Evolutionary conservation across 2,329 filamentous ascomycete genomes (phyloP).

Genomic region (Penicillium occitanis): DNA sequence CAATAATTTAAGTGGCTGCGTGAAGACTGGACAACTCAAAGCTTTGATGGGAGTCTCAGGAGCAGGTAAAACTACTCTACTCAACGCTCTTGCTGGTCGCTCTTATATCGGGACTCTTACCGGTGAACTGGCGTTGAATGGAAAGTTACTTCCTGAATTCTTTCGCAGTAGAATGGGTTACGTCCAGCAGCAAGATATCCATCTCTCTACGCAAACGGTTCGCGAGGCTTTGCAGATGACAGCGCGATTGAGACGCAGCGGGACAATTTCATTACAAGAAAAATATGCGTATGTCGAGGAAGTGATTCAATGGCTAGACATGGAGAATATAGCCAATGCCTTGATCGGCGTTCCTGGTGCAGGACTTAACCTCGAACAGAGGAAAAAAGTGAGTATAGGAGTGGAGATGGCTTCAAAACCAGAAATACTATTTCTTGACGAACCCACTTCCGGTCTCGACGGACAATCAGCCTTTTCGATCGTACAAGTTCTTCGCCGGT

Average conservation of each 20-base stretch:
- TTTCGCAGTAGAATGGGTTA: constrained; percentile 66
- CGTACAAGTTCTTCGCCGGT: constrained; percentile 55
- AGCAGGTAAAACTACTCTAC: constrained; percentile 79
- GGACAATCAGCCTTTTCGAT: constrained; percentile 57
- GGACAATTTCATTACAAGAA: constrained; percentile 56
- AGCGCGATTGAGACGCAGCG: constrained; percentile 62
- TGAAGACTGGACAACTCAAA: constrained; percentile 50
- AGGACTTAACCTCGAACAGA: constrained; percentile 57
- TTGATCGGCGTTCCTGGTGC: constrained; percentile 62
- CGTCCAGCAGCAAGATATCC: constrained; percentile 65
- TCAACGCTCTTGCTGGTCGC: constrained; percentile 69
- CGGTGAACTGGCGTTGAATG: constrained; percentile 64
- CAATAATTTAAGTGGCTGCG: constrained; percentile 49
- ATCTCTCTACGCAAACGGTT: constrained; percentile 62
- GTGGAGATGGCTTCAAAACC: constrained; percentile 32
- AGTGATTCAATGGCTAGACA: constrained; percentile 62
- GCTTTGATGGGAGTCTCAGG: constrained; percentile 56
- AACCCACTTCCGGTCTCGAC: constrained; percentile 57
- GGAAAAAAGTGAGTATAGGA: constrained; percentile 42
- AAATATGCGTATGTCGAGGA: constrained; percentile 67
- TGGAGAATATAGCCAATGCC: constrained; percentile 65
- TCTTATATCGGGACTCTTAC: constrained; percentile 64
- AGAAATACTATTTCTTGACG: constrained; percentile 62
- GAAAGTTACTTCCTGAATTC: constrained; percentile 54
- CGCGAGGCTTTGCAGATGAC: constrained; percentile 65